phyloP scores from a whole-genome alignment of 1,284 basidiomycete species.

The Garcileccinum viscosum region DNA sequence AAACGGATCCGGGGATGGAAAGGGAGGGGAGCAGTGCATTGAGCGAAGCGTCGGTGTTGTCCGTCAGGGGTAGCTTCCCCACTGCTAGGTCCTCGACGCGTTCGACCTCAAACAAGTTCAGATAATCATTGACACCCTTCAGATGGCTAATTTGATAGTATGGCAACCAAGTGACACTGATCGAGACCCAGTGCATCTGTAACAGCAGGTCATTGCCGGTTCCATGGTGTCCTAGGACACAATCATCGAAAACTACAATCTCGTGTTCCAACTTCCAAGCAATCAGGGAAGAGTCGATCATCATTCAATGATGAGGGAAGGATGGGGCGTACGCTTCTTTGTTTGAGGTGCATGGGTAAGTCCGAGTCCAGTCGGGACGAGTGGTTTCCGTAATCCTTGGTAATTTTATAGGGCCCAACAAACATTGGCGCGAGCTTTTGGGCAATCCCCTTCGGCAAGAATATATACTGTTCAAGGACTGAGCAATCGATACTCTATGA shows the following conservation, averaged over 20 bases:
- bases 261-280: slow-evolving; percentile 16
- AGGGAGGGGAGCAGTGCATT: too few species aligned
- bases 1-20: too few species aligned
- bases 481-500: too few species aligned
- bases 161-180: neutral
- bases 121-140: too few species aligned
- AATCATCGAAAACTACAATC: slow-evolving; percentile 8
- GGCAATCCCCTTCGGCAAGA: slow-evolving; percentile 35
- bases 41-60: too few species aligned
- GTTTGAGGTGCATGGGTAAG: slow-evolving; percentile 33
- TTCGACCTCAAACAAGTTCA: too few species aligned
- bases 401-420: slow-evolving; percentile 39
- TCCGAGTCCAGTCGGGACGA: slow-evolving; percentile 39
- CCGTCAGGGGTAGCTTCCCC: too few species aligned
- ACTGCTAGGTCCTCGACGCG: too few species aligned
- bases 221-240: neutral
- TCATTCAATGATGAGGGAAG: slow-evolving; percentile 44
- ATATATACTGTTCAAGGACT: too few species aligned
- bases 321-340: slow-evolving; percentile 36
- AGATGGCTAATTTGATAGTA: neutral
- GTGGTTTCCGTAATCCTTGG: slow-evolving; percentile 34
- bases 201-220: neutral
- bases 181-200: neutral
- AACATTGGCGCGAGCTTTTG: slow-evolving; percentile 44
- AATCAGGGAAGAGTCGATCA: slow-evolving; percentile 35